phyloP scores from a whole-genome alignment of 495 filamentous ascomycete species.

The Daldinia childiae region DNA sequence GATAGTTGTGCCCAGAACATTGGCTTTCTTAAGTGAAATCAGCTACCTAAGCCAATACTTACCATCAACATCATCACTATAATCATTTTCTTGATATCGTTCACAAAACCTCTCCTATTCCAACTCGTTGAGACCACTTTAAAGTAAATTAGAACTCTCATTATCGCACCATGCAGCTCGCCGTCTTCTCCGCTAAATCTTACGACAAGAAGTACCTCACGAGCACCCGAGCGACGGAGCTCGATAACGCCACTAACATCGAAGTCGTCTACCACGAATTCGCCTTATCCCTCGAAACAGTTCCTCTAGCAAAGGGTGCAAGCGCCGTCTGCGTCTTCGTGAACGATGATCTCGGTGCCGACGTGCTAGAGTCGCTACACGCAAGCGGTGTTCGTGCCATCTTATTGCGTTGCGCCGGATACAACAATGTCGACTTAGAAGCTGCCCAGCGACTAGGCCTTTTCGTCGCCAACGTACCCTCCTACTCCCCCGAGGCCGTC shows the following conservation, averaged over 20 bases:
- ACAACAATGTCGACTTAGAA: conserved; percentile 72
- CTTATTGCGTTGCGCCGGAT: conserved; percentile 75
- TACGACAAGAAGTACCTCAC: conserved; percentile 66
- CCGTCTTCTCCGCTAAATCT: conserved; percentile 70
- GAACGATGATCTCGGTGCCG: conserved; percentile 66
- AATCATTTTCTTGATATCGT: not conserved
- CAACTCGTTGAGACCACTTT: not conserved
- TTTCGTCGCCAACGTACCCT: conserved; percentile 72
- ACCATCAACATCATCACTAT: not conserved
- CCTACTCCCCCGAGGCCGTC: conserved; percentile 76
- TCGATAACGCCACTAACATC: conserved; percentile 34
- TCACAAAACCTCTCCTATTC: not conserved
- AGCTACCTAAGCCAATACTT: not conserved
- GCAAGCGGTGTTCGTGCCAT: conserved; percentile 62
- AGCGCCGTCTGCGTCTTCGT: conserved; percentile 76
- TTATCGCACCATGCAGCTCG: conserved; percentile 60
- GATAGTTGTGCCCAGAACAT: not conserved
- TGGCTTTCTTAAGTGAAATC: not conserved
- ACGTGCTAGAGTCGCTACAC: conserved; percentile 62
- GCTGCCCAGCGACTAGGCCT: conserved; percentile 65
- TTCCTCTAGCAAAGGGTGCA: conserved; percentile 60
- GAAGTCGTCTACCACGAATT: conserved; percentile 65
- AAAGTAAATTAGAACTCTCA: not conserved
- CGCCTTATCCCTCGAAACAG: conserved; percentile 64
- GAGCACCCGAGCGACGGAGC: conserved; percentile 43